Evolutionary conservation across 345 rosid genomes (phyloP).

Genomic region (Arabis alpina): DNA sequence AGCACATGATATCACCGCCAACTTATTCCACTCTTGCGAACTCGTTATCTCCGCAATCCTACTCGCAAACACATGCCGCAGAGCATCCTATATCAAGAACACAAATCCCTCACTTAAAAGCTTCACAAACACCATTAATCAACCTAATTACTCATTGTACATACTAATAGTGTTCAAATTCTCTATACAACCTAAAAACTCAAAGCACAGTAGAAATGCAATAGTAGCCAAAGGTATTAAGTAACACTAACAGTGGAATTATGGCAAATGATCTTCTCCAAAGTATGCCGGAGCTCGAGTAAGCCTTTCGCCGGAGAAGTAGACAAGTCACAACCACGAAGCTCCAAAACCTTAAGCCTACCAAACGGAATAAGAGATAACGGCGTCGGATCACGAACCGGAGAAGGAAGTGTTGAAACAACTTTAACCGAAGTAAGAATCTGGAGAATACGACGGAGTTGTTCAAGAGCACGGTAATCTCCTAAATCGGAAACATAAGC

Average conservation of each 20-base stretch:
- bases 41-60: constrained; percentile 83
- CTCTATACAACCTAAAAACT: background rate
- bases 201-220: background rate
- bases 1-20: constrained; percentile 83
- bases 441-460: constrained; percentile 86
- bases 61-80: constrained; percentile 92
- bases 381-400: constrained; percentile 86
- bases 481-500: constrained; percentile 96
- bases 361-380: constrained; percentile 78
- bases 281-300: constrained; percentile 77
- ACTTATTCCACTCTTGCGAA: constrained; percentile 81
- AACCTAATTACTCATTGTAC: background rate
- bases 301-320: constrained; percentile 91
- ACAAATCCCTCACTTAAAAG: background rate
- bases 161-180: background rate
- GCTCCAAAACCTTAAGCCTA: constrained; percentile 77
- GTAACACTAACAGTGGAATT: constrained; percentile 81
- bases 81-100: constrained; percentile 66
- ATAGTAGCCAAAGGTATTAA: background rate
- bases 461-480: constrained; percentile 92
- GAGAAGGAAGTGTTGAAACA: constrained; percentile 72
- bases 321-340: constrained; percentile 90
- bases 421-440: constrained; percentile 79
- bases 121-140: too few species aligned
- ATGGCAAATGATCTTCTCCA: constrained; percentile 91